Percentiles rank a stretch among this genome's conserved stretches.
These are phyloP conservation scores for Astrothelium macrocarpum DNA, from an alignment of 495 filamentous ascomycete species.

Conservation along the genomic window DNA sequence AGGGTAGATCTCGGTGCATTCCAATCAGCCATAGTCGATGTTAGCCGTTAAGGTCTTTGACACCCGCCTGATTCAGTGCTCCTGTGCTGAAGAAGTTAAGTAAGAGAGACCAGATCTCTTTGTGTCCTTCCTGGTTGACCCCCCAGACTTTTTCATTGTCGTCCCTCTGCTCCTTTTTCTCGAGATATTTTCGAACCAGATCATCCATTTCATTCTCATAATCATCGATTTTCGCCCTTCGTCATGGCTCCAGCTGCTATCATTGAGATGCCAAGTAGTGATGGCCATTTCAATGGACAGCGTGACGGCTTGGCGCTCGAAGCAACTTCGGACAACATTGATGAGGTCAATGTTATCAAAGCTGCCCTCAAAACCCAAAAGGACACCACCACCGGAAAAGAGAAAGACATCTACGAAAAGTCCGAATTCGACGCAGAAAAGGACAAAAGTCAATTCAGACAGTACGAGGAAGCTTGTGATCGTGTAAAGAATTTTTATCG, in stretches of 20 bases:
- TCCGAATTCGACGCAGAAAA: conserved; percentile 66
- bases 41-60: background rate
- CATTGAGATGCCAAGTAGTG: conserved; percentile 25
- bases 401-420: conserved; percentile 48
- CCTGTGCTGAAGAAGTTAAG: background rate
- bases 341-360: conserved; percentile 72
- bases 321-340: conserved; percentile 66
- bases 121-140: too few species aligned
- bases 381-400: conserved; percentile 30
- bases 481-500: conserved; percentile 74
- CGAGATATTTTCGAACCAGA: background rate
- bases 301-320: conserved; percentile 68
- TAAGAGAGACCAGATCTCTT: too few species aligned
- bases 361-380: conserved; percentile 38
- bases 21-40: background rate
- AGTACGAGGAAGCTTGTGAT: conserved; percentile 69
- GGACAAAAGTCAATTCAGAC: conserved; percentile 72
- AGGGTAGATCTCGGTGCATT: background rate
- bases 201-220: background rate
- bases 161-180: too few species aligned
- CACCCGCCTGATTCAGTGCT: background rate
- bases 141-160: too few species aligned
- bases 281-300: conserved; percentile 26
- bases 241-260: conserved; percentile 31
- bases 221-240: background rate